Evolutionary conservation across 2,329 filamentous ascomycete genomes (phyloP).

Genomic region (Neofusicoccum parvum): DNA sequence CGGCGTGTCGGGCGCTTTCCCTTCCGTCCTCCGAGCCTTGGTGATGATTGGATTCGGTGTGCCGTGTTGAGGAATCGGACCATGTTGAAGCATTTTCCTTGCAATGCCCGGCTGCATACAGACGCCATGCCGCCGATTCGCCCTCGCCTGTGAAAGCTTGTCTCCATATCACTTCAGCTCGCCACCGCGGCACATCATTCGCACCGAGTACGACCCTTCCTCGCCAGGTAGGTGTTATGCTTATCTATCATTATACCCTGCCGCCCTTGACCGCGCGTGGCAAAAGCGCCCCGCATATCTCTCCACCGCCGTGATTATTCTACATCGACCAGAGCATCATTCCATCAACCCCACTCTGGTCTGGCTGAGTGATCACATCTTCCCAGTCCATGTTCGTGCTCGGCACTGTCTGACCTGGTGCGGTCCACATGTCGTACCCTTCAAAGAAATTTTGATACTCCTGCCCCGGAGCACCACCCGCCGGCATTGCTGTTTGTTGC

Average conservation of each 20-base stretch:
- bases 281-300: too few species aligned
- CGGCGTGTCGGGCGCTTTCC: too few species aligned
- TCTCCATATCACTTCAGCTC: too few species aligned
- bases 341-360: conserved; percentile 15
- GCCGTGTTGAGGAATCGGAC: neutral
- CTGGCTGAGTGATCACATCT: conserved; percentile 10
- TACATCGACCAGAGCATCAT: conserved; percentile 22
- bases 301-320: too few species aligned
- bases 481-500: neutral
- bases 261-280: too few species aligned
- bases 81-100: neutral
- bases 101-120: neutral
- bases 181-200: too few species aligned
- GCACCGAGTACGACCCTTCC: too few species aligned
- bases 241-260: too few species aligned
- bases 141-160: neutral
- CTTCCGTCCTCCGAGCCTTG: neutral
- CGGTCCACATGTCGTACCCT: neutral
- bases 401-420: neutral
- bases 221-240: too few species aligned
- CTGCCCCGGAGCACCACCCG: neutral
- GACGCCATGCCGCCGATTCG: neutral
- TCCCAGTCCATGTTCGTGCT: conserved; percentile 12
- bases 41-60: neutral
- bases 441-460: neutral